Conservation (phyloP, 495 filamentous ascomycete genomes). For the Lasiosphaeria ovina region DNA sequence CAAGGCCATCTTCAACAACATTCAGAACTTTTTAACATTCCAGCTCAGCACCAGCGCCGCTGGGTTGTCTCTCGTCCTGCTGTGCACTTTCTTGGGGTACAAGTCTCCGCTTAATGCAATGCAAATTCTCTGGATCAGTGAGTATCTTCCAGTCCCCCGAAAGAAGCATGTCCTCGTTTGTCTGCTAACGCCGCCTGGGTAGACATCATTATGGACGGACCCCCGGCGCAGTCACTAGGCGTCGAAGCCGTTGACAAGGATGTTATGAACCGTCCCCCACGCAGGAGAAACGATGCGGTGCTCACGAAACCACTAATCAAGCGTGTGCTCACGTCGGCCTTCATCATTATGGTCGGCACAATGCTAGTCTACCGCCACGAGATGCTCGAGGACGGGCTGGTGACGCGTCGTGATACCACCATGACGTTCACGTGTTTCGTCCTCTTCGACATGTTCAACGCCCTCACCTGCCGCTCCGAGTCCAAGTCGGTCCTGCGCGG, state of each 20-base stretch:
- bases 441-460: constrained; percentile 98
- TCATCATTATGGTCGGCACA: constrained; percentile 87
- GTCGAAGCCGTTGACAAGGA: constrained; percentile 94
- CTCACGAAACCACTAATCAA: constrained; percentile 77
- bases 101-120: constrained; percentile 95
- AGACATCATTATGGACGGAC: constrained; percentile 99
- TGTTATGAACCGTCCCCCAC: constrained; percentile 89
- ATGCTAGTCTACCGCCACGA: constrained; percentile 87
- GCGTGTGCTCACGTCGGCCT: constrained; percentile 82
- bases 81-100: constrained; percentile 89
- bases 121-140: constrained; percentile 99
- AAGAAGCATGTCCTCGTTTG: constrained; percentile 1
- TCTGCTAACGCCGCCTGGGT: constrained; percentile 1
- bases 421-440: constrained; percentile 99
- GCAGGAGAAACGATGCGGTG: constrained; percentile 77
- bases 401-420: constrained; percentile 92
- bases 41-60: constrained; percentile 97
- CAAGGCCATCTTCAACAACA: constrained; percentile 99
- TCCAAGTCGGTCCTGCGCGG: constrained; percentile 82
- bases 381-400: constrained; percentile 74
- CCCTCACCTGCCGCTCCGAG: constrained; percentile 88
- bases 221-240: constrained; percentile 93
- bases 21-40: constrained; percentile 98
- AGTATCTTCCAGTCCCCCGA: constrained; percentile 33
- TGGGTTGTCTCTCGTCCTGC: constrained; percentile 82